A percentile compares a stretch with the other conserved stretches of the same genome.
Evolutionary conservation across 768 basidiomycete genomes (phyloP).

Genomic region (Boletellus emodensis): DNA sequence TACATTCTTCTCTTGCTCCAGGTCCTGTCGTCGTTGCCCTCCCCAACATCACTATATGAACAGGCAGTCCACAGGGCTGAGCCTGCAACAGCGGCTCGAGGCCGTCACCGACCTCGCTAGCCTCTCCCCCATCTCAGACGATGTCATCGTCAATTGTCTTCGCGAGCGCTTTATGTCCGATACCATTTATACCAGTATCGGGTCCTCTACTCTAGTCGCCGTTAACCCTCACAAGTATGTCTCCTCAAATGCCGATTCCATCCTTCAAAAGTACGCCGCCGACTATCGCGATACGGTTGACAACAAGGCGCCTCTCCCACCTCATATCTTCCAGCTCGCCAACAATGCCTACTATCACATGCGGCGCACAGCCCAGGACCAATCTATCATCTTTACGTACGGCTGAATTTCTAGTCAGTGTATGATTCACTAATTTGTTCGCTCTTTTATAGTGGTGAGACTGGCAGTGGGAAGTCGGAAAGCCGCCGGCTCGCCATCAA

Average conservation of each 20-base stretch:
- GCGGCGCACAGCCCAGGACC: conserved; percentile 90
- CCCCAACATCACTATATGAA: conserved; percentile 25
- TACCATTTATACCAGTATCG: conserved; percentile 72
- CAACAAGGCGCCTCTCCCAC: conserved; percentile 58
- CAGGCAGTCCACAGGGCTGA: conserved; percentile 43
- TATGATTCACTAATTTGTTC: neutral
- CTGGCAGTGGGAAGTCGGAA: conserved; percentile 92
- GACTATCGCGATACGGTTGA: conserved; percentile 76
- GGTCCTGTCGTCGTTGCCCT: neutral
- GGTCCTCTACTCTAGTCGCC: conserved; percentile 71
- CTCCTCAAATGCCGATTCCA: conserved; percentile 74
- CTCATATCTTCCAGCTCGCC: conserved; percentile 90
- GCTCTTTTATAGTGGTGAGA: conserved; percentile 67
- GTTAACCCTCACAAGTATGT: conserved; percentile 95
- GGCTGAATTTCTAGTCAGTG: conserved; percentile 15
- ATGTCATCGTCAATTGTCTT: conserved; percentile 78
- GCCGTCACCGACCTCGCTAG: conserved; percentile 64
- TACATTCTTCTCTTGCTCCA: neutral
- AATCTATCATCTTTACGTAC: conserved; percentile 82
- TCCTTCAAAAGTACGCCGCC: conserved; percentile 80
- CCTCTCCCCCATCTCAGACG: conserved; percentile 70
- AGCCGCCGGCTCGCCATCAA: conserved; percentile 88
- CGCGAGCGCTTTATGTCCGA: conserved; percentile 86
- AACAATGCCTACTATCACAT: conserved; percentile 95
- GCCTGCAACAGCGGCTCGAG: conserved; percentile 67